Percentiles rank a stretch among this genome's conserved stretches.
Conservation (phyloP, 371 early-diverging fungal genomes). For the Haplosporangium sp. region DNA sequence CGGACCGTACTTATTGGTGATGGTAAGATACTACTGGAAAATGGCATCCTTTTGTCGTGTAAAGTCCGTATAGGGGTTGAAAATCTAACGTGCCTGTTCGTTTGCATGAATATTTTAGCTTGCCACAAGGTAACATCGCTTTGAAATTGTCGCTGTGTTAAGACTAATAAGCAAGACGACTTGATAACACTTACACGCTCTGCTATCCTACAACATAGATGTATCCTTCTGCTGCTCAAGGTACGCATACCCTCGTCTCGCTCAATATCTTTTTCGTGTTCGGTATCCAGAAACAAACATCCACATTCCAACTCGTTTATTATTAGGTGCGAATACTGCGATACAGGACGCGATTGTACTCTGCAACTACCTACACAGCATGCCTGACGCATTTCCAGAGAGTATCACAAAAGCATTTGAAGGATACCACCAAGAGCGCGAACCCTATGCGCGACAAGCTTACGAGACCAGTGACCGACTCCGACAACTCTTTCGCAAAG, state of each 20-base stretch:
- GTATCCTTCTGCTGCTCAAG: slow-evolving; percentile 21
- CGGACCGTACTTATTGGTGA: slow-evolving; percentile 17
- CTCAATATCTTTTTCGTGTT: not conserved
- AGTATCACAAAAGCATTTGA: slow-evolving; percentile 10
- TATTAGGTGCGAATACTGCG: slow-evolving; percentile 16
- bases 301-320: too few relatives aligned
- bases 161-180: not conserved
- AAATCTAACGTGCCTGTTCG: not conserved
- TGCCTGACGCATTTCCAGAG: not conserved
- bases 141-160: too few relatives aligned
- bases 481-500: slow-evolving; percentile 18
- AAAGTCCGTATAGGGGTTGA: not conserved
- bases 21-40: slow-evolving; percentile 2
- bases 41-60: not conserved
- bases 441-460: slow-evolving; percentile 3
- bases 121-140: slow-evolving; percentile 29
- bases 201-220: slow-evolving; percentile 5
- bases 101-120: not conserved
- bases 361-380: slow-evolving; percentile 8
- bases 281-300: not conserved
- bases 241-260: not conserved
- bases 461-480: slow-evolving; percentile 18
- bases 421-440: slow-evolving; percentile 11
- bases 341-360: slow-evolving; percentile 26
- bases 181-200: not conserved